Percentiles rank a stretch among this genome's conserved stretches.
phyloP scores from a whole-genome alignment of 192 early-diverging fungal species.

The Rhizoclosmatium globosum region DNA sequence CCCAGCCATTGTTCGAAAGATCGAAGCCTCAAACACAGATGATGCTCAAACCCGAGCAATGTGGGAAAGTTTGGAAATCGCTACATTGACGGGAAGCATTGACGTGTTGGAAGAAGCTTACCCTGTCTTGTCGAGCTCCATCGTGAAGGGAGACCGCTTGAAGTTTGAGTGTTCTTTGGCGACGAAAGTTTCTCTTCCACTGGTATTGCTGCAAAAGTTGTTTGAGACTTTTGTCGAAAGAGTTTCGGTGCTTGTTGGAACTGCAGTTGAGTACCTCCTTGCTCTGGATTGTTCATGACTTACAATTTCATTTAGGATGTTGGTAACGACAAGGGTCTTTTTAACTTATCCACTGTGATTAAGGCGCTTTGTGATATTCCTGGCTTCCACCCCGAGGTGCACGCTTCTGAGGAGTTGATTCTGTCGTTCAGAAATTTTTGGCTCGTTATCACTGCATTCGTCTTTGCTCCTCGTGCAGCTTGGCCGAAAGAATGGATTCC shows the following conservation, averaged over 20 bases:
- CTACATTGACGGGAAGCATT: slow-evolving; percentile 45
- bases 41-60: slow-evolving; percentile 37
- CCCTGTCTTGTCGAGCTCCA: slow-evolving; percentile 15
- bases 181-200: slow-evolving; percentile 5
- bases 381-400: slow-evolving; percentile 24
- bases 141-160: slow-evolving; percentile 29
- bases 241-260: slow-evolving; percentile 20
- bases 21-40: slow-evolving; percentile 32
- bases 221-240: slow-evolving; percentile 49
- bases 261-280: background rate
- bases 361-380: slow-evolving; percentile 50
- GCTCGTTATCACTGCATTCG: slow-evolving; percentile 85
- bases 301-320: slow-evolving; percentile 3
- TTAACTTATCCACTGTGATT: slow-evolving; percentile 44
- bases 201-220: slow-evolving; percentile 43
- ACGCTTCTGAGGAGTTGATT: slow-evolving; percentile 58
- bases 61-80: slow-evolving; percentile 54
- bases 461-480: slow-evolving; percentile 74
- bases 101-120: slow-evolving; percentile 52
- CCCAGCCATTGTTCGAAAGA: slow-evolving; percentile 44
- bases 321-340: slow-evolving; percentile 37
- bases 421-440: slow-evolving; percentile 88
- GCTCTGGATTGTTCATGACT: background rate
- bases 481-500: slow-evolving; percentile 81
- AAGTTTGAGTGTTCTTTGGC: slow-evolving; percentile 35